A percentile compares a stretch with the other conserved stretches of the same genome.
These are phyloP conservation scores for Vararia minispora DNA, from an alignment of 768 basidiomycete genomes.

Conservation along the genomic window DNA sequence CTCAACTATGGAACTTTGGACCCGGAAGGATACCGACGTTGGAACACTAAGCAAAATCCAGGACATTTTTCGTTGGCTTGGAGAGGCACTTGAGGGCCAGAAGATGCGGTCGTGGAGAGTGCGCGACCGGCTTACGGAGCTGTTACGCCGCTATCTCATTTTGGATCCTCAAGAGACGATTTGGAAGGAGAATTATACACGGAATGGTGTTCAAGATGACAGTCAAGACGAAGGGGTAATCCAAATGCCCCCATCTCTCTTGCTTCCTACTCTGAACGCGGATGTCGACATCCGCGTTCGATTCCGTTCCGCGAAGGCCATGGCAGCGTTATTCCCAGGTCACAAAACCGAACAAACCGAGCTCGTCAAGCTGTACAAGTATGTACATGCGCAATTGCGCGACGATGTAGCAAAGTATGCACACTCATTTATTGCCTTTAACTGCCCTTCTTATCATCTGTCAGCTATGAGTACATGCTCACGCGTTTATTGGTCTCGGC, in stretches of 20 bases:
- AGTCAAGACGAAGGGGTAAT: not conserved
- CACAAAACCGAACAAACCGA: slow-evolving; percentile 25
- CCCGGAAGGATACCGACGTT: slow-evolving; percentile 18
- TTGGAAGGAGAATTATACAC: slow-evolving; percentile 35
- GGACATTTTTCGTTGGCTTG: slow-evolving; percentile 44
- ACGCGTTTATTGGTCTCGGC: slow-evolving; percentile 61
- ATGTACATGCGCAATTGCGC: slow-evolving; percentile 34
- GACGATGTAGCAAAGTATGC: slow-evolving; percentile 40
- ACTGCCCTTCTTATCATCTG: not conserved
- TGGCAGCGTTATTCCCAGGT: slow-evolving; percentile 44
- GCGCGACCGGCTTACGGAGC: slow-evolving; percentile 50
- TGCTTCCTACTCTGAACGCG: slow-evolving; percentile 42
- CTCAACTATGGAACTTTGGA: slow-evolving; percentile 55
- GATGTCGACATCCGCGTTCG: slow-evolving; percentile 81
- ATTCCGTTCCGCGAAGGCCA: slow-evolving; percentile 58
- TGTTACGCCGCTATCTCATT: slow-evolving; percentile 55
- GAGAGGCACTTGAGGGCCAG: slow-evolving; percentile 27
- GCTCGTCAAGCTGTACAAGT: slow-evolving; percentile 32
- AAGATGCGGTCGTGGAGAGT: slow-evolving; percentile 52
- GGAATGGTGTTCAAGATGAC: slow-evolving; percentile 3
- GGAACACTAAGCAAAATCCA: slow-evolving; percentile 32
- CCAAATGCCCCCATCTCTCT: slow-evolving; percentile 23
- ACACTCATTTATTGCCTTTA: not conserved
- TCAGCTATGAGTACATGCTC: slow-evolving; percentile 53
- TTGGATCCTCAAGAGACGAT: too few species aligned